phyloP scores from a whole-genome alignment of 2,329 filamentous ascomycete genomes.

The Colletotrichum godetiae region DNA sequence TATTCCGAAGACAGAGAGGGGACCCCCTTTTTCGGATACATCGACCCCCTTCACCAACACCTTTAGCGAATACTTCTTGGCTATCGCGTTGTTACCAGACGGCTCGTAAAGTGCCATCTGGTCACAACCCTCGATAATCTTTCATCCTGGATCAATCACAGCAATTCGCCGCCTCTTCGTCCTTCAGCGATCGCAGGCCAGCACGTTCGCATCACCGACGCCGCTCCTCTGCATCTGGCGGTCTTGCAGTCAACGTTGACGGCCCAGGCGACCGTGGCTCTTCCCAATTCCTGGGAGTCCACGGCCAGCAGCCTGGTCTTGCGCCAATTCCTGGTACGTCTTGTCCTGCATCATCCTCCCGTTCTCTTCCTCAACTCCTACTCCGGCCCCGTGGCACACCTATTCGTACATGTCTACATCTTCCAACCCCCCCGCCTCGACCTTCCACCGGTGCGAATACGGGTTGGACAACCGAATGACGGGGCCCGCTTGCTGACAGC shows the following conservation, averaged over 20 bases:
- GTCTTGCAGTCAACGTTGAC: slow-evolving; percentile 46
- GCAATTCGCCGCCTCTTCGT: slow-evolving; percentile 37
- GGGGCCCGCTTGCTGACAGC: slow-evolving; percentile 35
- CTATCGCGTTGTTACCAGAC: slow-evolving; percentile 35
- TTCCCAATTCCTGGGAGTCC: slow-evolving; percentile 51
- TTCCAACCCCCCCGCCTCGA: slow-evolving; percentile 14
- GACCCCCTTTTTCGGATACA: slow-evolving; percentile 33
- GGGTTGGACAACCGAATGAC: slow-evolving; percentile 21
- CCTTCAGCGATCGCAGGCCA: slow-evolving; percentile 41
- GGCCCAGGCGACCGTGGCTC: slow-evolving; percentile 44
- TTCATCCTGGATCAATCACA: slow-evolving; percentile 38
- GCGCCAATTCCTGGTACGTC: slow-evolving; percentile 68
- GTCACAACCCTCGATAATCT: slow-evolving; percentile 35
- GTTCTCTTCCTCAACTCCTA: slow-evolving; percentile 28
- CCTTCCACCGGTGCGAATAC: slow-evolving; percentile 27
- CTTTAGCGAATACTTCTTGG: slow-evolving; percentile 28
- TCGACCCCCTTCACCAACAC: slow-evolving; percentile 27
- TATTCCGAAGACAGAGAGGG: slow-evolving; percentile 10
- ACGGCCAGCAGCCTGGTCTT: slow-evolving; percentile 54
- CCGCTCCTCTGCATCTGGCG: slow-evolving; percentile 43
- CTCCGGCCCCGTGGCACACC: slow-evolving; percentile 8
- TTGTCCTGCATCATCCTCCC: slow-evolving; percentile 13
- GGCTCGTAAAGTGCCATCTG: slow-evolving; percentile 36
- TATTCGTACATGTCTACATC: slow-evolving; percentile 3
- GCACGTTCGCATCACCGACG: slow-evolving; percentile 45